Conservation (phyloP, 2,329 filamentous ascomycete species). For the Thelonectria blattea region DNA sequence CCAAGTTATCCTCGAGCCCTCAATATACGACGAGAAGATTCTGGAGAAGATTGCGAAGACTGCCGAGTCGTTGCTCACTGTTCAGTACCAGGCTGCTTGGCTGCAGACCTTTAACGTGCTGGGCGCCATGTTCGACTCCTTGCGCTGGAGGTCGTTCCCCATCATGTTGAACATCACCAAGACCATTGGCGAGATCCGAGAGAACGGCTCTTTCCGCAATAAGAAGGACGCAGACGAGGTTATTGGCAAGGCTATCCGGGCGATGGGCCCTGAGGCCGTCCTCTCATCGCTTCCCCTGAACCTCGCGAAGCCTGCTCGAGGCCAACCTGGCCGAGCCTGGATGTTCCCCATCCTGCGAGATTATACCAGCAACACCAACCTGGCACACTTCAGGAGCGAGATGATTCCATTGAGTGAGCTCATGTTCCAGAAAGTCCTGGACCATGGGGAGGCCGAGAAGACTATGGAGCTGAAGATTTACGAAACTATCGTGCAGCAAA, state of each 20-base stretch:
- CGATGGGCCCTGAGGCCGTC: conserved; percentile 88
- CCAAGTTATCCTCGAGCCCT: conserved; percentile 83
- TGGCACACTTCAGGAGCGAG: conserved; percentile 84
- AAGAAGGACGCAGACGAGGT: conserved; percentile 96
- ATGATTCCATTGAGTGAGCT: conserved; percentile 88
- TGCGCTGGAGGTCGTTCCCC: conserved; percentile 84
- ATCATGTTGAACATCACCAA: conserved; percentile 78
- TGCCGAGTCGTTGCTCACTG: conserved; percentile 76
- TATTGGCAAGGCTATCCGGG: conserved; percentile 83
- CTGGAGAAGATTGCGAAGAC: conserved; percentile 80
- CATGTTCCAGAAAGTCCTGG: conserved; percentile 87
- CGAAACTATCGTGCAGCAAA: conserved; percentile 93
- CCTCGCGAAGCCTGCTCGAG: conserved; percentile 75
- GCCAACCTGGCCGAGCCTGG: conserved; percentile 89
- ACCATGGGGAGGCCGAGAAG: conserved; percentile 83
- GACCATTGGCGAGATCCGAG: conserved; percentile 83
- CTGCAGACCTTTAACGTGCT: conserved; percentile 92
- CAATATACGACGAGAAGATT: conserved; percentile 89
- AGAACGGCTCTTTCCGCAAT: conserved; percentile 85
- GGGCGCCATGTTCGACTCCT: conserved; percentile 82
- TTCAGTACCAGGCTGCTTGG: conserved; percentile 95
- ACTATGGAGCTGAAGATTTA: conserved; percentile 98
- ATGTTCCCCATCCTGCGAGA: conserved; percentile 90
- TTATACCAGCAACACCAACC: conserved; percentile 84
- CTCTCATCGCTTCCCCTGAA: conserved; percentile 86